phyloP scores from a whole-genome alignment of 2,329 filamentous ascomycete genomes.

The Madurella mycetomatis region DNA sequence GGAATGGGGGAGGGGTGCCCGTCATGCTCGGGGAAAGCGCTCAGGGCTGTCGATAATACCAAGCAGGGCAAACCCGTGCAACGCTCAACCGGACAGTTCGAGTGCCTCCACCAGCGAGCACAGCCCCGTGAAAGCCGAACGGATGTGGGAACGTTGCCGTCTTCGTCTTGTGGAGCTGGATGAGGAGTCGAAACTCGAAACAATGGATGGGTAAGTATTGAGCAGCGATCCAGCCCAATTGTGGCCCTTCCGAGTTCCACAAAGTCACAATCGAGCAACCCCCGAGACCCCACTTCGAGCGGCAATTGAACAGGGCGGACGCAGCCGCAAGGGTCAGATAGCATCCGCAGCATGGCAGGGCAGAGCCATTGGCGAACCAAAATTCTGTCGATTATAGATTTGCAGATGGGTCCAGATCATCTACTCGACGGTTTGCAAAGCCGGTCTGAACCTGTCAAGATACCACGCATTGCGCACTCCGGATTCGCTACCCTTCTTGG shows the following conservation, averaged over 20 bases:
- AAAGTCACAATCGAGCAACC: not conserved
- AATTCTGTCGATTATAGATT: not conserved
- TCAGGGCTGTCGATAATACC: too few relatives aligned
- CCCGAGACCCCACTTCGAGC: conserved; percentile 3
- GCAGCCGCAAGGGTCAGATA: not conserved
- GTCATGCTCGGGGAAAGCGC: not conserved
- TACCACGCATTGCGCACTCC: too few relatives aligned
- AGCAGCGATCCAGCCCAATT: not conserved
- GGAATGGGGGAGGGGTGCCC: too few relatives aligned
- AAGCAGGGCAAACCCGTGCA: too few relatives aligned
- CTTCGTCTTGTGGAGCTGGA: not conserved
- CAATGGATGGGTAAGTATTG: not conserved
- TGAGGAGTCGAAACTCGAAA: not conserved
- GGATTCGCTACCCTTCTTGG: too few relatives aligned
- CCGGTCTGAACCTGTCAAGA: too few relatives aligned
- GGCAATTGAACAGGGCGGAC: conserved; percentile 9
- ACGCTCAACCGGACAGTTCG: too few relatives aligned
- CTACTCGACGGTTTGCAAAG: not conserved
- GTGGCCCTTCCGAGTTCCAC: not conserved
- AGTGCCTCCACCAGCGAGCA: not conserved
- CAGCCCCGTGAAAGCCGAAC: conserved; percentile 2
- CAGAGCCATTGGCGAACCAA: conserved; percentile 3
- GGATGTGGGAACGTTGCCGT: not conserved
- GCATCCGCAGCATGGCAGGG: not conserved
- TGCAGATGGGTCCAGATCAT: not conserved